Conservation (phyloP, 78 protist genomes). For the Dictyostelium firmibasis region DNA sequence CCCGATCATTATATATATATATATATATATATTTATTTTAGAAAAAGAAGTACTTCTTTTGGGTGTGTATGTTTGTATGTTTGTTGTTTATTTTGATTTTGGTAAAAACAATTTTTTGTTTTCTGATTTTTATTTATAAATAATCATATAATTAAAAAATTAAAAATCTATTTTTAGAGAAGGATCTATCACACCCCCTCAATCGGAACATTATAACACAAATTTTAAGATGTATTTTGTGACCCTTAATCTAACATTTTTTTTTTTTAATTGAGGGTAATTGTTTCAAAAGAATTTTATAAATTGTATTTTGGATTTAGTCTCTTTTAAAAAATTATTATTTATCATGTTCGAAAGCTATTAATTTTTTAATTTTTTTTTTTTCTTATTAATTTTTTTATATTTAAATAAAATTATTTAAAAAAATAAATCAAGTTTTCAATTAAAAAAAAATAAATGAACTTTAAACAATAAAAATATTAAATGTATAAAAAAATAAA, state of each 20-base stretch:
- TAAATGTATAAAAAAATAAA: no score
- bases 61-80: not conserved
- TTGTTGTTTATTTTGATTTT: not conserved
- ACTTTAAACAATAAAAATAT: no score
- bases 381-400: not conserved
- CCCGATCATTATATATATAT: no score
- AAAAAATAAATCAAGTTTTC: no score
- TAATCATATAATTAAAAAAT: not conserved
- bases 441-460: no score
- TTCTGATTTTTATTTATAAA: not conserved
- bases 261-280: not conserved
- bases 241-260: not conserved
- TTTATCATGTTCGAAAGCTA: not conserved
- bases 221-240: not conserved
- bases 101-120: not conserved
- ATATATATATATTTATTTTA: not conserved
- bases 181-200: not conserved
- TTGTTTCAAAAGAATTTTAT: not conserved
- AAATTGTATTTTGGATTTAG: not conserved
- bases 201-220: not conserved
- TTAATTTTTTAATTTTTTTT: not conserved
- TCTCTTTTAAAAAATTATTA: not conserved
- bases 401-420: no score
- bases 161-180: not conserved
- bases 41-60: not conserved